These are phyloP conservation scores for Lichtheimia corymbifera DNA, from an alignment of 371 early-diverging fungal genomes.

Conservation along the genomic window DNA sequence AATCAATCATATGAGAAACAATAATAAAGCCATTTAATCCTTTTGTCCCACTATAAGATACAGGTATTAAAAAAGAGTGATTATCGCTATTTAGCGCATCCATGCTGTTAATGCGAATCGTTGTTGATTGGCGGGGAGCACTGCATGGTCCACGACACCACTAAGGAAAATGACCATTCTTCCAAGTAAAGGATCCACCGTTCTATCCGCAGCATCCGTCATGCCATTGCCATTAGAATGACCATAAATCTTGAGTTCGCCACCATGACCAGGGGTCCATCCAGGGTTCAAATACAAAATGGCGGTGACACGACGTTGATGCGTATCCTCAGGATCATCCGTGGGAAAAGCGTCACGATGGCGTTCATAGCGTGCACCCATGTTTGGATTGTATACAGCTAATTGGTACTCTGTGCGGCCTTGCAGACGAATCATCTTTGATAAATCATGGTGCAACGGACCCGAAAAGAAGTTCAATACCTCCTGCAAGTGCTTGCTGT, in stretches of 20 bases:
- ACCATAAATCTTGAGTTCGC: constrained; percentile 56
- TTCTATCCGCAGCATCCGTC: constrained; percentile 45
- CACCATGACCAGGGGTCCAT: constrained; percentile 54
- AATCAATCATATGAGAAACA: too few species aligned
- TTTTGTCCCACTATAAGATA: too few species aligned
- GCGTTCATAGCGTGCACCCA: constrained; percentile 57
- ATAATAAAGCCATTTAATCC: too few species aligned
- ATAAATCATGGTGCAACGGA: constrained; percentile 50
- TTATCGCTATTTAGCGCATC: constrained; percentile 39
- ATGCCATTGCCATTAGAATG: constrained; percentile 34
- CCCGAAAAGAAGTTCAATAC: constrained; percentile 37
- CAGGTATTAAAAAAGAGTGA: too few species aligned
- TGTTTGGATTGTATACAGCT: constrained; percentile 60
- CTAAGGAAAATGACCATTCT: constrained; percentile 60
- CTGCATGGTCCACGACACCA: constrained; percentile 67
- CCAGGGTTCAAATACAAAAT: constrained; percentile 62
- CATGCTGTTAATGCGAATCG: constrained; percentile 58
- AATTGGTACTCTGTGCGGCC: constrained; percentile 63
- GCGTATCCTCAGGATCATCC: constrained; percentile 51
- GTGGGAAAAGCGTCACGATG: constrained; percentile 69
- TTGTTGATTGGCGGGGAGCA: constrained; percentile 51
- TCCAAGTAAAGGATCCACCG: constrained; percentile 50
- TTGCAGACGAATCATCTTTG: constrained; percentile 47
- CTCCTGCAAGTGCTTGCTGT: constrained; percentile 28
- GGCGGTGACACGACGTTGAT: constrained; percentile 65